phyloP scores from a whole-genome alignment of 2,329 filamentous ascomycete species.

The Apiospora pterosperma region DNA sequence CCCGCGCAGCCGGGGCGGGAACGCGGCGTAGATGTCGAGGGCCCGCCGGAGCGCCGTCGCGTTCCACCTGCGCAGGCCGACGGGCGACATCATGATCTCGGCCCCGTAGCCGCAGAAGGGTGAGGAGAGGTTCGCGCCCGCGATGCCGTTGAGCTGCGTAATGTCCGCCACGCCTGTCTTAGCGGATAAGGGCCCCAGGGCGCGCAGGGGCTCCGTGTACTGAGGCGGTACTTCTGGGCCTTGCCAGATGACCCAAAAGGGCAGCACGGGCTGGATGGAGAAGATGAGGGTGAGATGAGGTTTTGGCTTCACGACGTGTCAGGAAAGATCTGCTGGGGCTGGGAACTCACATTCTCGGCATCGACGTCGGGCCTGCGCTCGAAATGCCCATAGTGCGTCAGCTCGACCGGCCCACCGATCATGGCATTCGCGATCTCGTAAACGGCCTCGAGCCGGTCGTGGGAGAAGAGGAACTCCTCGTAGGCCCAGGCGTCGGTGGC shows the following conservation, averaged over 20 bases:
- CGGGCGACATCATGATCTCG: neutral
- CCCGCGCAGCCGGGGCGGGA: slow-evolving; percentile 2
- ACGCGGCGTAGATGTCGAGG: slow-evolving; percentile 2
- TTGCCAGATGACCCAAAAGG: neutral
- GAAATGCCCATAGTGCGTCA: neutral
- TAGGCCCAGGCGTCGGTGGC: slow-evolving; percentile 4
- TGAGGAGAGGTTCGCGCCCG: neutral
- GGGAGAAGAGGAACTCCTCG: neutral
- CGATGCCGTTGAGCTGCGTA: neutral
- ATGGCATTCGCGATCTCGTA: neutral
- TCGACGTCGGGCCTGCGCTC: neutral
- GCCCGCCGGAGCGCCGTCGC: neutral
- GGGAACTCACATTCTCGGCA: neutral
- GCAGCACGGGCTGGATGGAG: neutral
- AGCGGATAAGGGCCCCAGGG: neutral
- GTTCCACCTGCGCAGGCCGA: neutral
- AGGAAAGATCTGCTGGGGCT: neutral
- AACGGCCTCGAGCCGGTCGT: neutral
- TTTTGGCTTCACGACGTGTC: no score
- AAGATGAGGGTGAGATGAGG: no score
- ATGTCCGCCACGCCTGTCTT: neutral
- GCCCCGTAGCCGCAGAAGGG: neutral
- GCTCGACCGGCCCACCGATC: neutral
- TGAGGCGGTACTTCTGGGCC: neutral
- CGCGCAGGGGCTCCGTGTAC: neutral